These are phyloP conservation scores for Leishmania tarentolae DNA, from an alignment of 208 protist genomes.

Conservation along the genomic window DNA sequence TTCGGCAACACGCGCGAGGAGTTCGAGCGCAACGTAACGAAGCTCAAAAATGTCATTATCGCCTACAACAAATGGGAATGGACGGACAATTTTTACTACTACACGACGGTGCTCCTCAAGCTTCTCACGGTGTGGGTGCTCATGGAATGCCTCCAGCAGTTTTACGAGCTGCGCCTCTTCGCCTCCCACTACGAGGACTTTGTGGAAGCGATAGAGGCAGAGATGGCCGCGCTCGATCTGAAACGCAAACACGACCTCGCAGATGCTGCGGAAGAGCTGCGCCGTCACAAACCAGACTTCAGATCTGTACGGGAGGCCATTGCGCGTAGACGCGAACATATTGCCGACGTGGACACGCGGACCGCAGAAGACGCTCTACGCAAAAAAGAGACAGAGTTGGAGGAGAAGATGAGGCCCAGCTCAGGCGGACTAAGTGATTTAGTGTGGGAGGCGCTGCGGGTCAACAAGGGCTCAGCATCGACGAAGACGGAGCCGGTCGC, in stretches of 20 bases:
- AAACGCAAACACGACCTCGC: slow-evolving; percentile 44
- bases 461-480: slow-evolving; percentile 10
- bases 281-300: slow-evolving; percentile 61
- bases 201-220: slow-evolving; percentile 60
- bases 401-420: neutral
- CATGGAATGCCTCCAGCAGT: slow-evolving; percentile 84
- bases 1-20: slow-evolving; percentile 83
- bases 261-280: slow-evolving; percentile 45
- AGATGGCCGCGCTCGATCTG: slow-evolving; percentile 45
- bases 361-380: slow-evolving; percentile 2
- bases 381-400: neutral
- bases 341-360: slow-evolving; percentile 10
- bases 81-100: slow-evolving; percentile 88
- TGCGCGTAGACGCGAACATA: slow-evolving; percentile 41
- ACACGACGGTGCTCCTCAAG: slow-evolving; percentile 69
- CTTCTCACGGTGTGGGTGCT: slow-evolving; percentile 67
- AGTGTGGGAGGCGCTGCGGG: slow-evolving; percentile 25
- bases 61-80: slow-evolving; percentile 83
- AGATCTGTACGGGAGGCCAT: slow-evolving; percentile 55
- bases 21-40: slow-evolving; percentile 82
- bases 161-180: slow-evolving; percentile 78
- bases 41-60: slow-evolving; percentile 82
- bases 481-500: neutral
- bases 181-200: slow-evolving; percentile 69
- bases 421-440: slow-evolving; percentile 8